A percentile compares a stretch with the other conserved stretches of the same genome.
These are phyloP conservation scores for Evansstolkia leycettana DNA, from an alignment of 495 filamentous ascomycete genomes.

Conservation along the genomic window DNA sequence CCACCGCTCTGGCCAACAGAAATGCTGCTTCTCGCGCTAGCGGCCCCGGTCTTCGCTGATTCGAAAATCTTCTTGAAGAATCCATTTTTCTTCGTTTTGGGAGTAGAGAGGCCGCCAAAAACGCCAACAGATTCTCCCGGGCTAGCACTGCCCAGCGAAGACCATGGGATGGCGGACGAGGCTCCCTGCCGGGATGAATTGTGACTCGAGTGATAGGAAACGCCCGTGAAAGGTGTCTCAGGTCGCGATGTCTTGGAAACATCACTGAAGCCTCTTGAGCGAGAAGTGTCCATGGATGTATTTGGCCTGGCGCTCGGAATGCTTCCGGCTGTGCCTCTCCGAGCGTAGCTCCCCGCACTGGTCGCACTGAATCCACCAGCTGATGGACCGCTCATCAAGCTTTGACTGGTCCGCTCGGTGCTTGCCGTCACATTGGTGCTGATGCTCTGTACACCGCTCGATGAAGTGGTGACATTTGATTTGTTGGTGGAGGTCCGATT, in stretches of 20 bases:
- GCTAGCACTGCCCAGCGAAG: conserved; percentile 14
- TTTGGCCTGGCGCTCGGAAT: conserved; percentile 33
- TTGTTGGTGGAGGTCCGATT: conserved; percentile 77
- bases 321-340: conserved; percentile 43
- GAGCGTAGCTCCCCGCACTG: conserved; percentile 82
- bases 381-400: conserved; percentile 85
- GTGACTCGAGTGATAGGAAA: conserved; percentile 78
- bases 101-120: conserved; percentile 72
- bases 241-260: conserved; percentile 36
- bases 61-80: conserved; percentile 97
- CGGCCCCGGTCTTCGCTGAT: conserved; percentile 85
- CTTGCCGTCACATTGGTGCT: conserved; percentile 60
- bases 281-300: conserved; percentile 37
- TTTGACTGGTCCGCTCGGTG: conserved; percentile 67
- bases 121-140: conserved; percentile 37
- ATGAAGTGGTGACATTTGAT: conserved; percentile 65
- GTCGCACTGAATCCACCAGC: conserved; percentile 89
- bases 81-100: conserved; percentile 81
- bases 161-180: conserved; percentile 37
- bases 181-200: conserved; percentile 46
- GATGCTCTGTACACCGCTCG: conserved; percentile 55
- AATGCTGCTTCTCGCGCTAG: conserved; percentile 78
- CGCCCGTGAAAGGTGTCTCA: conserved; percentile 60
- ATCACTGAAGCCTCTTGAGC: conserved; percentile 33
- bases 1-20: conserved; percentile 46